Base-by-base conservation (phyloP, 371 early-diverging fungal species). In the Paraphysoderma sedebokerense region DNA sequence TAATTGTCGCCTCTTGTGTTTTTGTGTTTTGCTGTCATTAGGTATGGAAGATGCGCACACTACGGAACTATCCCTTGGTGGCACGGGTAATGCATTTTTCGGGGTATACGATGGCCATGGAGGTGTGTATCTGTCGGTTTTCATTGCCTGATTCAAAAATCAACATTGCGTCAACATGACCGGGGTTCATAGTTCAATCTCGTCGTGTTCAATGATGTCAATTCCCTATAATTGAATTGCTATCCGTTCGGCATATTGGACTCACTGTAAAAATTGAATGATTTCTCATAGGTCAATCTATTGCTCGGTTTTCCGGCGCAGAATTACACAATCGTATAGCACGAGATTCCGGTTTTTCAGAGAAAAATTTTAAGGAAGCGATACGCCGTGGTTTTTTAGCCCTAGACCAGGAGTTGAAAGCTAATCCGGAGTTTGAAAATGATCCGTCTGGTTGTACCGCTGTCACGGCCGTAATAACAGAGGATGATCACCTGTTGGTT, bases 51-150 rank as follows among this genome's bases (percentile, higher is more conserved):
- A 96, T 64, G 92, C 90, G 2, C 92, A 92, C 63, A 86, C 89
- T 2, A 84, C 88, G 28, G 55, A 85, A 47, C 68, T 88, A 30
- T 69, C 74, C 38, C 60, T 91, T 22, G 59, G 64, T n/a, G 51
- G 65, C 23, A 6, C 8, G 65, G 67, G 67, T 27, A 58, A 58
- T 40, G 73, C 81, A 15, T 91, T 91, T 70, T 96, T 90, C 70
- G 89, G 79, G n/a, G 92, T 92, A 5, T 92, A 79, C 61, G 97
- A 96, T 62, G 97, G 97, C 2, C 97, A 96, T 58, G 97, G 93
- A 57, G 97, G 86, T 63, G 76, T 51, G 54, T 45, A 28, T 46
- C 20, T 39, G 0, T n/a, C 1, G 13, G n/a, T 26, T 13, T n/a
- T 17, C 5, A 4, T 39, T 39, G 8, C 8, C 36, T 2, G 19